phyloP scores from a whole-genome alignment of 306 rosid genomes.

The Vigna trinervia region DNA sequence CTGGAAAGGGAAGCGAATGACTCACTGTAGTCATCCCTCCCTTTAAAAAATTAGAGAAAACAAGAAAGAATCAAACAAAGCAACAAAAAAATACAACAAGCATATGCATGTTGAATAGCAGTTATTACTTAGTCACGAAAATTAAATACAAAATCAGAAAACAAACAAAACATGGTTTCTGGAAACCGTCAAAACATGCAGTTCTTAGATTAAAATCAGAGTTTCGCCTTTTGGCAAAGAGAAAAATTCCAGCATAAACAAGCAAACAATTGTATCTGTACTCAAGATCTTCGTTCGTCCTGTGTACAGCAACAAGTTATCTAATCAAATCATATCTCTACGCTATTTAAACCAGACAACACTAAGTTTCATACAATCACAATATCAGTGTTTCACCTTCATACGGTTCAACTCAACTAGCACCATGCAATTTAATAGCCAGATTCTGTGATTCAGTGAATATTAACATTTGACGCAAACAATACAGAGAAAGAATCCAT shows the following conservation, averaged over 20 bases:
- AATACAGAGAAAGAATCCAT: no score
- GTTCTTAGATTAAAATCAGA: background rate
- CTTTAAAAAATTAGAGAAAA: background rate
- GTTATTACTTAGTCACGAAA: background rate
- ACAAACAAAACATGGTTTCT: background rate
- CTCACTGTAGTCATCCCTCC: background rate
- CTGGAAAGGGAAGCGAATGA: constrained; percentile 1
- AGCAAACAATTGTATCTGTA: background rate
- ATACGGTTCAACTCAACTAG: background rate
- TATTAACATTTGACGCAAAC: background rate
- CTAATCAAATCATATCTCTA: background rate
- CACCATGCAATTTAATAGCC: background rate
- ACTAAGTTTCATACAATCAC: background rate
- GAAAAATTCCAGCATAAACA: background rate
- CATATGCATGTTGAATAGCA: background rate
- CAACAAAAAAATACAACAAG: background rate
- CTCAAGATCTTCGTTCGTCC: background rate
- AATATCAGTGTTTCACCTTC: background rate
- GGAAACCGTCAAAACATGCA: background rate
- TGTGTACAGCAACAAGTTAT: background rate
- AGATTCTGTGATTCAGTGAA: background rate
- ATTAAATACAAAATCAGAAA: background rate
- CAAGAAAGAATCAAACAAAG: background rate
- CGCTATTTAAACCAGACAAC: background rate
- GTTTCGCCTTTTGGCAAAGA: background rate